These are phyloP conservation scores for Arctium minus DNA, from an alignment of 129 eudicot genomes.

Conservation along the genomic window DNA sequence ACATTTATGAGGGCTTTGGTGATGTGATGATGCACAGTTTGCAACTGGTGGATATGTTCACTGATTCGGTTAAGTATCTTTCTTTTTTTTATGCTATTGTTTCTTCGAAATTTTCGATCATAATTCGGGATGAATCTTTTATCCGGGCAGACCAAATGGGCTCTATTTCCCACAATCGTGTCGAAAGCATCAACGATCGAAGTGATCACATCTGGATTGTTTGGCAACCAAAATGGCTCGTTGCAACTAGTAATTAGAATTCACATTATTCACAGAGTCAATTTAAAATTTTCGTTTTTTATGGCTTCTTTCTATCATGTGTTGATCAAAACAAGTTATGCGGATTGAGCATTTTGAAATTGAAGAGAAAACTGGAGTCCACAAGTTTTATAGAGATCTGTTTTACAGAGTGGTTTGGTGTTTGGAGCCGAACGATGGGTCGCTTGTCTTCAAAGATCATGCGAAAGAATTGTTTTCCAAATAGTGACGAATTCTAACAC, in stretches of 20 bases:
- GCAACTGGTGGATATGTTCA: constrained; percentile 44
- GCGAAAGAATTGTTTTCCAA: constrained; percentile 36
- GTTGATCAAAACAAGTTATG: constrained; percentile 30
- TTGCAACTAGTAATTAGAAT: constrained; percentile 36
- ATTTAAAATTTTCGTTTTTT: background rate
- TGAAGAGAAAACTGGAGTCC: constrained; percentile 36
- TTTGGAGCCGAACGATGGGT: constrained; percentile 56
- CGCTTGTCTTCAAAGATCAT: constrained; percentile 44
- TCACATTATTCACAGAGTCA: background rate
- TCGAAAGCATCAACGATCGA: constrained; percentile 35
- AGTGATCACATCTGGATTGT: constrained; percentile 37
- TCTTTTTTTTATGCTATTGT: background rate
- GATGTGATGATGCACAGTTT: constrained; percentile 40
- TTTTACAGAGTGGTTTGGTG: constrained; percentile 39
- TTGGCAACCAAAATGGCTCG: constrained; percentile 35
- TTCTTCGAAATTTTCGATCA: background rate
- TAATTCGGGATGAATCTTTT: background rate
- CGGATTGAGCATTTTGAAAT: constrained; percentile 57
- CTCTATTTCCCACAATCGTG: constrained; percentile 40
- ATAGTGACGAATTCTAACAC: constrained; percentile 7
- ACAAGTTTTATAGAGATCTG: constrained; percentile 32
- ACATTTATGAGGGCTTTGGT: constrained; percentile 27
- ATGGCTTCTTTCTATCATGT: background rate
- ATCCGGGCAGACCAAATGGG: constrained; percentile 44
- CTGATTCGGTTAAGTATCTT: constrained; percentile 35